These are phyloP conservation scores for Euphorbia corollata DNA, from an alignment of 441 rosid genomes.

Conservation along the genomic window DNA sequence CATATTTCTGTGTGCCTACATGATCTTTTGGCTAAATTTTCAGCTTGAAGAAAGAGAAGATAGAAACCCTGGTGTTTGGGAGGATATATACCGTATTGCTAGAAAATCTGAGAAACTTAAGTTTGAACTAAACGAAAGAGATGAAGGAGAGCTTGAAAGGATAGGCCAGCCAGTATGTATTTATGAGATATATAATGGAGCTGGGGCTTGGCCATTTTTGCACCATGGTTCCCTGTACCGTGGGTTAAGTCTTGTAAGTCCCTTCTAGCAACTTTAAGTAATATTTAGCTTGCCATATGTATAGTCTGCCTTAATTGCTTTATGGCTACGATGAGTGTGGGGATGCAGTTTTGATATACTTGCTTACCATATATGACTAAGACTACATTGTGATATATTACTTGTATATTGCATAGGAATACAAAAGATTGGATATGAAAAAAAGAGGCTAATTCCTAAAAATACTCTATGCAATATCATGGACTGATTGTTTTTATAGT, in stretches of 20 bases:
- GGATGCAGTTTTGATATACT: background rate
- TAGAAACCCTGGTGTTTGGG: conserved; percentile 63
- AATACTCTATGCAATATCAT: too few relatives aligned
- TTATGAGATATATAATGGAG: conserved; percentile 81
- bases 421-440: too few relatives aligned
- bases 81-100: conserved; percentile 82
- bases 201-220: conserved; percentile 97
- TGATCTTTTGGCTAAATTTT: conserved; percentile 24
- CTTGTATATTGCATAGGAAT: too few relatives aligned
- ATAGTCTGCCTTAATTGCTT: conserved; percentile 2
- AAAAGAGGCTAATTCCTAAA: too few relatives aligned
- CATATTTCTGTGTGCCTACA: background rate
- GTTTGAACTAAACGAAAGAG: conserved; percentile 90
- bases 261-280: conserved; percentile 19
- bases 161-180: conserved; percentile 92
- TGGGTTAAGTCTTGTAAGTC: conserved; percentile 91
- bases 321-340: background rate
- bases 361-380: background rate
- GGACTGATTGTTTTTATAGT: too few relatives aligned
- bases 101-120: conserved; percentile 82
- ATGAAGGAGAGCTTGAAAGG: conserved; percentile 97
- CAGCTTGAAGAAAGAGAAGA: conserved; percentile 90
- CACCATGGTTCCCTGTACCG: conserved; percentile 96
- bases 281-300: background rate
- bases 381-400: too few relatives aligned